Percentiles rank a stretch among this genome's conserved stretches.
These are phyloP conservation scores for Chlamydomonas sp. DNA, from an alignment of 139 green algal species.

Conservation along the genomic window DNA sequence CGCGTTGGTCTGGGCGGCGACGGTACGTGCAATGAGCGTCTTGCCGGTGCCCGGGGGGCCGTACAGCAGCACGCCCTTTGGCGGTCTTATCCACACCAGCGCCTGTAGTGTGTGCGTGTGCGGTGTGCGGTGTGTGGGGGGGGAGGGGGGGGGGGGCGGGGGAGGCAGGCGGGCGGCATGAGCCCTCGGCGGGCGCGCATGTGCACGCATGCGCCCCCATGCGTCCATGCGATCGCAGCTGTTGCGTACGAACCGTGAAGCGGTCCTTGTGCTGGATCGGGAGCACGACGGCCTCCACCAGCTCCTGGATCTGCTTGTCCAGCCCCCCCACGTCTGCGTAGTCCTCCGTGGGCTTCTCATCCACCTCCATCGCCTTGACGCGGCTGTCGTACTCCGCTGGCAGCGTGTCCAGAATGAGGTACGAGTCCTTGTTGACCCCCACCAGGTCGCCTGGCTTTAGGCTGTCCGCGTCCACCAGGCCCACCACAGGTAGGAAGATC, in stretches of 20 bases:
- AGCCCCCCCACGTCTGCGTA: slow-evolving; percentile 96
- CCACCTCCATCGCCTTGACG: slow-evolving; percentile 95
- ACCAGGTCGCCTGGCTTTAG: slow-evolving; percentile 84
- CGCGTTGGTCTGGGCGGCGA: slow-evolving; percentile 96
- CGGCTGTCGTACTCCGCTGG: slow-evolving; percentile 96
- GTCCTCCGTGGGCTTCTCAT: slow-evolving; percentile 98
- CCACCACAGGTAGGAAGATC: slow-evolving; percentile 96
- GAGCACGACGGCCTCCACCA: slow-evolving; percentile 96
- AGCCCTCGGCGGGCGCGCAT: no score
- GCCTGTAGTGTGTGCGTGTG: no score
- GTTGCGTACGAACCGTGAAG: no score
- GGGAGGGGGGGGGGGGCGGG: no score
- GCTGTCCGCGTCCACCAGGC: slow-evolving; percentile 77
- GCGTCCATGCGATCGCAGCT: no score
- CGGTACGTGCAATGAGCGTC: slow-evolving; percentile 88
- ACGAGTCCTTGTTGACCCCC: slow-evolving; percentile 97
- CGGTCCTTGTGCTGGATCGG: slow-evolving; percentile 95
- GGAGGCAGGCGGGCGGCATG: no score
- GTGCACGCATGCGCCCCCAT: no score
- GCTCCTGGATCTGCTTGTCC: slow-evolving; percentile 98
- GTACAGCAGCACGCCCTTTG: slow-evolving; percentile 67
- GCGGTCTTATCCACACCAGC: slow-evolving; percentile 91
- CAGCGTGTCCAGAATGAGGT: slow-evolving; percentile 95
- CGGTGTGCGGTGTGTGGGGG: no score
- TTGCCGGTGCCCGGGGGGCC: slow-evolving; percentile 78